Conservation (phyloP, 2,329 filamentous ascomycete species). For the Cladosporium sp. region DNA sequence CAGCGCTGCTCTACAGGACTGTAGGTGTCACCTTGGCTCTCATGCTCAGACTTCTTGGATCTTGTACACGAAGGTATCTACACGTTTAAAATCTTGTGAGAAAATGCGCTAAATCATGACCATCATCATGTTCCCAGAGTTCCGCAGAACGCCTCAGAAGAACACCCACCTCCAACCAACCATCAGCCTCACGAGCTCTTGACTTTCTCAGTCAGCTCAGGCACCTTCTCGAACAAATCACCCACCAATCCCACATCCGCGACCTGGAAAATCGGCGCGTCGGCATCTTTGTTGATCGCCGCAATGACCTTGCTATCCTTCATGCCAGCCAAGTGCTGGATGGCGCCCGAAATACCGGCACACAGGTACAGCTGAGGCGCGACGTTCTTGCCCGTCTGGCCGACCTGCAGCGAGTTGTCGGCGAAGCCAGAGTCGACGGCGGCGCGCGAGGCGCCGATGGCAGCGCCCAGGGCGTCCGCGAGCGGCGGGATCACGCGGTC, state of each 20-base stretch:
- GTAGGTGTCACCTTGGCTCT: too few species aligned
- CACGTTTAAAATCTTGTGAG: too few species aligned
- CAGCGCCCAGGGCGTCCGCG: constrained; percentile 88
- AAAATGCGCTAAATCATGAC: constrained; percentile 7
- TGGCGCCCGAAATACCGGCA: constrained; percentile 92
- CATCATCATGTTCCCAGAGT: neutral
- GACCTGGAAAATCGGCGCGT: constrained; percentile 97
- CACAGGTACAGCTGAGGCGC: constrained; percentile 93
- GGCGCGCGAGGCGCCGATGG: constrained; percentile 87
- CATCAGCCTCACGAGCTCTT: constrained; percentile 42
- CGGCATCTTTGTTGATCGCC: constrained; percentile 94
- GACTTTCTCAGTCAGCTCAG: constrained; percentile 92
- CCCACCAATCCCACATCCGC: constrained; percentile 93
- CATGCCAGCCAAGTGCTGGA: constrained; percentile 98
- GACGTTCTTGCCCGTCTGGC: constrained; percentile 97
- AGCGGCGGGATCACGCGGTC: constrained; percentile 87
- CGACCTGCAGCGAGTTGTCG: constrained; percentile 96
- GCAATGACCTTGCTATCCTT: constrained; percentile 99
- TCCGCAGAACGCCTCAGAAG: neutral
- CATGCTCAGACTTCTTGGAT: too few species aligned
- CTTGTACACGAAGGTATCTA: too few species aligned
- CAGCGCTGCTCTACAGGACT: too few species aligned
- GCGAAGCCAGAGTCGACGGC: constrained; percentile 96
- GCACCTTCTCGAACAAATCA: constrained; percentile 91
- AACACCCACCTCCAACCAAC: neutral